Evolutionary conservation across 2,329 filamentous ascomycete species (phyloP), one percentile per base, ranked within the genome.

Genomic region (Alternaria rosae): DNA sequence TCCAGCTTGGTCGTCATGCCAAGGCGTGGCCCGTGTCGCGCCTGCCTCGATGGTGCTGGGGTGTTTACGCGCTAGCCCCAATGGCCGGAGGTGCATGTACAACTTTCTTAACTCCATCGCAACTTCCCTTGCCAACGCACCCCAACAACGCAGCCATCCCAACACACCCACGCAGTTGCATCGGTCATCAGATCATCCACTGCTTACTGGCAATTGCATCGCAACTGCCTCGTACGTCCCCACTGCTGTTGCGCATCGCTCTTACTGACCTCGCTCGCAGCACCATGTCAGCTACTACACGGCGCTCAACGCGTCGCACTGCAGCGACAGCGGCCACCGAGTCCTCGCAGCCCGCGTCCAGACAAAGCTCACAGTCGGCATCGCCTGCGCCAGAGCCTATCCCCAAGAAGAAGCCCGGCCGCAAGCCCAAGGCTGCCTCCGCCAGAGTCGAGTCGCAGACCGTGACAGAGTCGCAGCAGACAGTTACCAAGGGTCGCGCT

Each of bases 1-100:
- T 67, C 54, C 54, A 66, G 62, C 61, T 68, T 43, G 66, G 68
- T 59, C 66, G 68, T 69, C 64, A 69, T 70, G 68, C 64, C 64
- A 64, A 66, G 64, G 32, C 62, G 23, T 66, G 57, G 64, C 45
- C 55, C 57, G 64, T 62, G 61, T 58, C 54, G 61, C 60, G 30
- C 64, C 61, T 51, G 58, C 61, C 47, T 59, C 60, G 57, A 62
- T 38, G 48, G 30, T 44, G 55, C 62, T 56, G 59, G 62, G 62
- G 59, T 55, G 61, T 59, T 62, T 50, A 59, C 56, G 59, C 59
- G 28, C 62, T 57, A 57, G 54, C 32, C 54, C 23, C 50, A 52
- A 48, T 58, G 44, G 52, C 58, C 63, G 60, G 61, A 51, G 42
- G 47, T 57, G 50, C 57, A 58, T 54, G 30, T 52, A 57, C 65